Evolutionary conservation across 78 protist genomes (phyloP), one percentile per base, ranked within the genome.

Genomic region (Chrysochromulina tobinii): DNA sequence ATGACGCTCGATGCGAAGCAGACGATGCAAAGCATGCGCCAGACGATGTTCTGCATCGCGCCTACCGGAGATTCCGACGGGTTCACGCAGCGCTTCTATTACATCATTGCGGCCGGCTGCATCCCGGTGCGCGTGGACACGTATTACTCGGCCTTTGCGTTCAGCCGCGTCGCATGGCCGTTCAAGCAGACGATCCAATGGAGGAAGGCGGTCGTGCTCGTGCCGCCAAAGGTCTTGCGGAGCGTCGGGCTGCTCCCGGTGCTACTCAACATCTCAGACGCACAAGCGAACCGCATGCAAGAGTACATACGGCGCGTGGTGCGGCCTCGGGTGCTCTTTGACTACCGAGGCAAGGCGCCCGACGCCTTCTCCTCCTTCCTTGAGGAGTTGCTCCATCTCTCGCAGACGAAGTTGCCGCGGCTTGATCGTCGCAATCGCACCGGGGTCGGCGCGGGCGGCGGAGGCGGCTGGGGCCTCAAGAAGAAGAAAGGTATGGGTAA

Each of bases 51-150:
- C 58, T 75, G 83, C 57, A 2, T 75, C 25, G 57, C 83, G 4
- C 83, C 83, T n/a, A 3, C 57, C 14, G 83, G 83, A 1, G 83
- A 75, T 18, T 38, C 58, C 14, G 83, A 75, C 23, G 83, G 83
- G 58, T 75, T 75, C 57, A 75, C 83, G 23, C 83, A 75, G 57
- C 83, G 83, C 57, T 75, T 75, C 58, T 75, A 50, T 3, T 75
- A 50, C 83, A 75, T 38, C 25, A 1, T 75, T 7, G 18, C 58
- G 25, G 83, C 83, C 18, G 83, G 83, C 83, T 75, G 83, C 83
- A 75, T 75, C 83, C 83, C 83, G 23, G 83, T 75, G 18, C 83
- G 83, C 25, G 83, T 75, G 3, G 83, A 75, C 57, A 3, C 83
- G 27, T 75, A 75, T 12, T 75, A 75, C 83, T n/a, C 83, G n/a